phyloP scores from a whole-genome alignment of 2,329 filamentous ascomycete species.

The Pyrenophora seminiperda region DNA sequence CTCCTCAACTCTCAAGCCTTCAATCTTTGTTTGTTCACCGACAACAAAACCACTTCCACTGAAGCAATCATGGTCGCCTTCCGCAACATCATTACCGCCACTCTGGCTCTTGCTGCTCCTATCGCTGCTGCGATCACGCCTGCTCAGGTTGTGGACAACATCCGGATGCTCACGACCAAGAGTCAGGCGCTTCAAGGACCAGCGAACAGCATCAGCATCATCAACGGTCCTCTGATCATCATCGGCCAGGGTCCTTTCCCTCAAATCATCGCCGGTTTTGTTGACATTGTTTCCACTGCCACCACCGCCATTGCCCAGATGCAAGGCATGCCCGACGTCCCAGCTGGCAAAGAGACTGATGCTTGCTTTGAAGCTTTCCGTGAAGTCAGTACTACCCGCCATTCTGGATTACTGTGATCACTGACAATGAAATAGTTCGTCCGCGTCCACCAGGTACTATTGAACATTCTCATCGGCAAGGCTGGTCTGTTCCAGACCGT shows the following conservation, averaged over 20 bases:
- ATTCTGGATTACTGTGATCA: not conserved
- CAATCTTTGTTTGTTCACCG: not conserved
- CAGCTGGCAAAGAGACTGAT: constrained; percentile 6
- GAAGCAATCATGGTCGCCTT: constrained; percentile 22
- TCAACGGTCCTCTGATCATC: constrained; percentile 16
- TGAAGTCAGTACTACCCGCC: constrained; percentile 2
- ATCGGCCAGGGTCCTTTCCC: constrained; percentile 20
- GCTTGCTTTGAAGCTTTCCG: constrained; percentile 22
- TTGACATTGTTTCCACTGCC: constrained; percentile 15
- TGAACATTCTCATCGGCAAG: constrained; percentile 27
- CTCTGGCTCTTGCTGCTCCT: constrained; percentile 18
- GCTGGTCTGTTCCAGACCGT: constrained; percentile 18
- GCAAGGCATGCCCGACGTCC: constrained; percentile 3
- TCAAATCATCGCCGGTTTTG: constrained; percentile 15
- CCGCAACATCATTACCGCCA: constrained; percentile 19
- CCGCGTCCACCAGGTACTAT: constrained; percentile 21
- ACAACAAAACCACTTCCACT: not conserved
- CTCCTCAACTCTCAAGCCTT: not conserved
- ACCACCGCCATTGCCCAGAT: constrained; percentile 14
- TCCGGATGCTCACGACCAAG: constrained; percentile 14
- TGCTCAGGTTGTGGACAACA: constrained; percentile 17
- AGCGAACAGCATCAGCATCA: constrained; percentile 14
- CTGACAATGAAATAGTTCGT: constrained; percentile 17
- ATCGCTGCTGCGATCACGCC: constrained; percentile 10
- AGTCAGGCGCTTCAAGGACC: constrained; percentile 16